Evolutionary conservation across 352 stramenopile species (phyloP), one percentile per base, ranked within the genome.

Genomic region (Phytophthora aleatoria): DNA sequence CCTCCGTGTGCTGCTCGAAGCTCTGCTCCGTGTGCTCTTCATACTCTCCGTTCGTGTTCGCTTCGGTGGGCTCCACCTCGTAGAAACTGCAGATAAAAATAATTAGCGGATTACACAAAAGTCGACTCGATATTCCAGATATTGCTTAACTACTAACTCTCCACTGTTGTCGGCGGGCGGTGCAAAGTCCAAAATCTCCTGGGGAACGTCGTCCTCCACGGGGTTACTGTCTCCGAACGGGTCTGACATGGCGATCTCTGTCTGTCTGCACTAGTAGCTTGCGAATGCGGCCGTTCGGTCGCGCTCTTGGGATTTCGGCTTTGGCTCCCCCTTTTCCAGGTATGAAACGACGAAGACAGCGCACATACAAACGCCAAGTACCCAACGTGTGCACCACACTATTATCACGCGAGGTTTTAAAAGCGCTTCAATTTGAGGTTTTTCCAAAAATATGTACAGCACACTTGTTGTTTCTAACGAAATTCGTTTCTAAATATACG

Each of bases 181-280:
- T 67, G 80, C 78, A 76, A 90, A 91, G 68, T 77, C 81, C 63
- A 64, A 81, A 38, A 91, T 63, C 27, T 89, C 81, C 36, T 58
- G 58, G 24, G 65, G 47, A 15, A 61, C 64, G 12, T 83, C 69
- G 26, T 65, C 67, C n/a, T 74, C 57, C 11, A 69, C 54, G 1
- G 51, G 20, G 49, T 54, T 66, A 57, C 62, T 58, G 44, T 86
- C 79, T 70, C 77, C 79, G 54, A 91, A 91, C 26, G 83, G 80
- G 62, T 91, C 79, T 28, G 55, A 62, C 83, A 90, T 91, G 31
- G 11, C 39, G n/a, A 45, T 61, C 26, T 67, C 38, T 57, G 16
- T 50, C 42, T 31, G n/a, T 51, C 28, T 54, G 44, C 54, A 53
- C 27, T 56, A 53, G 16, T 30, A 24, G 38, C 27, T 48, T 30